Base-by-base conservation (phyloP, 1,139 yeast species). In the Taiozyma sp. region DNA sequence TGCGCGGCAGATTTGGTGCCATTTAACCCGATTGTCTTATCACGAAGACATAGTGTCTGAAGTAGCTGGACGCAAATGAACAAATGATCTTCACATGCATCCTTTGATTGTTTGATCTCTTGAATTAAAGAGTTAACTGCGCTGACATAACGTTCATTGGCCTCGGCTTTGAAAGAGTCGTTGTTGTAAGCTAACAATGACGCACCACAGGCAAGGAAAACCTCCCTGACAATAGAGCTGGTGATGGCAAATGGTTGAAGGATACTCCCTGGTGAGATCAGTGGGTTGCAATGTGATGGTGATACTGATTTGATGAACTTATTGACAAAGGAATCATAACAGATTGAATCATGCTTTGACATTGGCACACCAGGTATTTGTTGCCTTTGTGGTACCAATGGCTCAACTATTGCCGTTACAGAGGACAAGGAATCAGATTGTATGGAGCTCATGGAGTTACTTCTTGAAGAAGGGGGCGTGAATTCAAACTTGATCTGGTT, bases 151-250 rank as follows among this genome's bases (percentile, higher is more conserved):
- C 66, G 60, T 8, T 51, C 50, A 45, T 60, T 60, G 1, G 70
- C 68, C 29, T 61, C 52, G 5, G 44, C 41, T 8, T 51, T 48
- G 38, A 48, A 61, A 28, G 49, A 46, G 43, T 59, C 62, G 13
- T 57, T 54, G 7, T 51, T 36, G 44, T 54, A 65, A 2, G 66
- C 63, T 23, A 65, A 45, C 16, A 59, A 56, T 0, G 69, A 60
- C 1, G 70, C 68, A 22, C 70, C 70, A 54, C 70, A 66, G 2
- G 67, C 66, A 13, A 66, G 51, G 48, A 61, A 65, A 27, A 65
- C 58, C 39, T 65, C 66, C 7, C 65, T 51, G 8, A 65, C 61
- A 7, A 63, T 62, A 5, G 51, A 28, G 23, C 64, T 61, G 2
- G 59, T 52, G 14, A 55, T 46, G 3, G 59, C 60, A 46, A 51